Percentiles rank a stretch among this genome's conserved stretches.
Conservation (phyloP, 2,329 filamentous ascomycete species). For the Furcasterigmium furcatum region DNA sequence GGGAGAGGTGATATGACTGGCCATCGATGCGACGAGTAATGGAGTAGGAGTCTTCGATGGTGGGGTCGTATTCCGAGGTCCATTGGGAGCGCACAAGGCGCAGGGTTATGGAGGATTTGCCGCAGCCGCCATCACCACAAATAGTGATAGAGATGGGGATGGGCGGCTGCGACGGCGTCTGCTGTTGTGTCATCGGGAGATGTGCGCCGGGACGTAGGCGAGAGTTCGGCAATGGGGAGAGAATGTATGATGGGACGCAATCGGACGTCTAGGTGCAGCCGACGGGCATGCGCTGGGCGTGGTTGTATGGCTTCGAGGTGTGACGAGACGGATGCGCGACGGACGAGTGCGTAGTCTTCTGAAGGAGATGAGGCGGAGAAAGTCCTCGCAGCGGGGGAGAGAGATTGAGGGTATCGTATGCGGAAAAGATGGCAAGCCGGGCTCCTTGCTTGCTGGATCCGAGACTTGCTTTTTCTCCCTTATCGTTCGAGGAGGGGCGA, state of each 20-base stretch:
- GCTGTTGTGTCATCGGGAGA: neutral
- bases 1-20: slow-evolving; percentile 72
- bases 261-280: too few species aligned
- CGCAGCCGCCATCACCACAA: slow-evolving; percentile 81
- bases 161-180: slow-evolving; percentile 29
- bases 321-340: too few species aligned
- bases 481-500: neutral
- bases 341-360: too few species aligned
- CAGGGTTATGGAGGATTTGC: slow-evolving; percentile 82
- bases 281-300: too few species aligned
- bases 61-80: slow-evolving; percentile 80
- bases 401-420: too few species aligned
- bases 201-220: too few species aligned
- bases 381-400: too few species aligned
- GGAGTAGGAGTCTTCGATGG: slow-evolving; percentile 81
- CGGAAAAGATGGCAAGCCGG: too few species aligned
- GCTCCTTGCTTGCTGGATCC: neutral
- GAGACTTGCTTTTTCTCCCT: neutral
- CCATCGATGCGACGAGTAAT: slow-evolving; percentile 79
- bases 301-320: too few species aligned
- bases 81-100: slow-evolving; percentile 79
- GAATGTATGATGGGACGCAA: too few species aligned
- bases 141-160: slow-evolving; percentile 73
- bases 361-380: too few species aligned
- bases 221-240: too few species aligned